Conservation (phyloP, 148 eudicot genomes). For the Nepenthes mirabilis region DNA sequence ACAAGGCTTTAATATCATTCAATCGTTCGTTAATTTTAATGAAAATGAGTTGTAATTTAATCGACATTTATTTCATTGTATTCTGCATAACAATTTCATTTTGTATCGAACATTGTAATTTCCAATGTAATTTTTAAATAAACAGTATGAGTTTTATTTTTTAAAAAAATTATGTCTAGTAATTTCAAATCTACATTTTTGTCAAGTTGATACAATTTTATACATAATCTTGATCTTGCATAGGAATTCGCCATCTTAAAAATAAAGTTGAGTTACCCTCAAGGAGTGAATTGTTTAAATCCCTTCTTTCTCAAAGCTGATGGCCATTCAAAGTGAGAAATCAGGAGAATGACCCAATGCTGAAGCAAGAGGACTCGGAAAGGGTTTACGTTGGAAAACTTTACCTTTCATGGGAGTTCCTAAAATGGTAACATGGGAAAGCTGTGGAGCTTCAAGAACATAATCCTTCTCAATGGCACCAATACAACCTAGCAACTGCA, state of each 20-base stretch:
- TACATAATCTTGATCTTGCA: no score
- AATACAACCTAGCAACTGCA: background rate
- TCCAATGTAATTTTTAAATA: background rate
- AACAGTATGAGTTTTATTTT: no score
- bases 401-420: background rate
- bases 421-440: background rate
- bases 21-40: background rate
- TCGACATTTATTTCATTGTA: background rate
- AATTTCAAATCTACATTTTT: no score
- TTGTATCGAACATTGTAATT: no score
- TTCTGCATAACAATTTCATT: background rate
- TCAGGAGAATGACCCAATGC: background rate
- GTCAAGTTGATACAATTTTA: no score
- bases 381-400: background rate
- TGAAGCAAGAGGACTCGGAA: background rate
- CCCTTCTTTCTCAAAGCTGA: no score
- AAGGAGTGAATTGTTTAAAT: background rate
- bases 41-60: background rate
- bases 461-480: background rate
- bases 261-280: background rate
- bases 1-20: background rate
- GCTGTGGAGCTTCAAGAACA: background rate
- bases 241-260: background rate
- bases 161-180: no score
- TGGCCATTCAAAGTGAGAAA: background rate